These are phyloP conservation scores for Amanita phalloides DNA, from an alignment of 768 basidiomycete genomes.

Conservation along the genomic window DNA sequence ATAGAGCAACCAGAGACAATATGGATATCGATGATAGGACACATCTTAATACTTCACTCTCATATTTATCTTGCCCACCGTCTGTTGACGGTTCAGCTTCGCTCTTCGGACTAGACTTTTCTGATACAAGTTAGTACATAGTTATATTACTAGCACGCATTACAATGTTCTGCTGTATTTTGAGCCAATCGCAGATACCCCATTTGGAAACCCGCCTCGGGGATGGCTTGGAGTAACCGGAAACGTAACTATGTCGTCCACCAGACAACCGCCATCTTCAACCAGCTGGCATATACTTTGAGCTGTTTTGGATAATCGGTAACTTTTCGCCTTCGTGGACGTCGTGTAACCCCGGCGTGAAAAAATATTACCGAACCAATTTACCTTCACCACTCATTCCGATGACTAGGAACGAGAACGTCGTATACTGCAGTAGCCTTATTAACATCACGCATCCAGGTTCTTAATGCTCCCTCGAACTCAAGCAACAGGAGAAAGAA, in stretches of 20 bases:
- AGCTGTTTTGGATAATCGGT: background rate
- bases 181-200: too few relatives aligned
- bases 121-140: too few relatives aligned
- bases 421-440: conserved; percentile 58
- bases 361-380: background rate
- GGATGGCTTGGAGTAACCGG: too few relatives aligned
- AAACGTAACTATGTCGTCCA: too few relatives aligned
- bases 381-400: too few relatives aligned
- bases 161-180: background rate
- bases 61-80: background rate
- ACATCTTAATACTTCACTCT: background rate
- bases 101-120: too few relatives aligned
- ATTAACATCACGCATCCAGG: conserved; percentile 31
- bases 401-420: conserved; percentile 59
- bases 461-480: conserved; percentile 82
- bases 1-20: background rate
- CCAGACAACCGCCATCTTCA: too few relatives aligned
- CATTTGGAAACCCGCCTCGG: too few relatives aligned
- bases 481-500: conserved; percentile 73
- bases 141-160: too few relatives aligned
- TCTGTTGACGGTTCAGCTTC: too few relatives aligned
- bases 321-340: background rate
- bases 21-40: background rate
- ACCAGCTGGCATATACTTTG: too few relatives aligned
- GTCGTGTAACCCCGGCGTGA: conserved; percentile 17